A percentile compares a stretch with the other conserved stretches of the same genome.
These are phyloP conservation scores for Biscutella laevigata DNA, from an alignment of 441 rosid genomes.

Conservation along the genomic window DNA sequence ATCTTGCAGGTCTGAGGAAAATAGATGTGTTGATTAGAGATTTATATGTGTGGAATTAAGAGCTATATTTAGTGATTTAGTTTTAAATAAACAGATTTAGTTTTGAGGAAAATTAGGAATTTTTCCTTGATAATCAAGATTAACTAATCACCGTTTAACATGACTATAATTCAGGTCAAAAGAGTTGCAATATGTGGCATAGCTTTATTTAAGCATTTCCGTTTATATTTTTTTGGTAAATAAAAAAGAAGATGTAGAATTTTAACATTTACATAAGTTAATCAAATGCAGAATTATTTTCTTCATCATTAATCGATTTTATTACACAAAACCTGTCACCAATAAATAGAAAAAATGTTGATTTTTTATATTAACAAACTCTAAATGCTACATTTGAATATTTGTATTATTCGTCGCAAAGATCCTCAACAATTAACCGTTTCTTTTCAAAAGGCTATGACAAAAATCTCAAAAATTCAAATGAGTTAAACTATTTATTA, in stretches of 20 bases:
- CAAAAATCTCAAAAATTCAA: too few species aligned
- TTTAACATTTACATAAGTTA: not conserved
- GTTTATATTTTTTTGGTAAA: conserved; percentile 7
- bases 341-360: too few species aligned
- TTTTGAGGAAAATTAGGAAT: not conserved
- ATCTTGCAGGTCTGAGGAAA: conserved; percentile 32
- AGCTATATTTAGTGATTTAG: conserved; percentile 12
- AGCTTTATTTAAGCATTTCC: conserved; percentile 8
- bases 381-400: too few species aligned
- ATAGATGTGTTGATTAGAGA: not conserved
- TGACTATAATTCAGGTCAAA: conserved; percentile 19
- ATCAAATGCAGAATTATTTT: not conserved
- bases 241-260: not conserved
- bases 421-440: too few species aligned
- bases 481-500: too few species aligned
- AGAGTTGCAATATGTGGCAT: conserved; percentile 16
- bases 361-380: too few species aligned
- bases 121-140: conserved; percentile 3
- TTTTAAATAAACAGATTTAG: not conserved
- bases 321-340: too few species aligned
- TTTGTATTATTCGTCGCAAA: too few species aligned
- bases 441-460: too few species aligned
- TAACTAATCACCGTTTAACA: conserved; percentile 7
- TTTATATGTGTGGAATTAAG: conserved; percentile 15
- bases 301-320: too few species aligned